A percentile compares a stretch with the other conserved stretches of the same genome.
phyloP scores from a whole-genome alignment of 345 rosid species.

The Laguncularia racemosa region DNA sequence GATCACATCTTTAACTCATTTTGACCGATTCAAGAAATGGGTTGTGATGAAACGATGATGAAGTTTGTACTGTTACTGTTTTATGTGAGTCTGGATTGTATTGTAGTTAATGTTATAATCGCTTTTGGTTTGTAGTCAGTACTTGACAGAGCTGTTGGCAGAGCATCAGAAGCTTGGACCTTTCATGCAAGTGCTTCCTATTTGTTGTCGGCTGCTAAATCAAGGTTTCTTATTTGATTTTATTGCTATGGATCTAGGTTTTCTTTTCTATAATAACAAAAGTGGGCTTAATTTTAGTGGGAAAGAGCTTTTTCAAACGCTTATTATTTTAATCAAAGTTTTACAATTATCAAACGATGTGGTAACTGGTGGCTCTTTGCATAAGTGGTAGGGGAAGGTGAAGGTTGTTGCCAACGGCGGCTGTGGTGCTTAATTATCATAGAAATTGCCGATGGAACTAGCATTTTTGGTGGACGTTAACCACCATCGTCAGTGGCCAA shows the following conservation, averaged over 20 bases:
- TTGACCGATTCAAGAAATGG: background rate
- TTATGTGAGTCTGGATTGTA: background rate
- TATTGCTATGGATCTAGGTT: conserved; percentile 51
- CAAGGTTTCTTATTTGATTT: conserved; percentile 52
- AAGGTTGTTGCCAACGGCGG: too few relatives aligned
- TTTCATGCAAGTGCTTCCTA: conserved; percentile 87
- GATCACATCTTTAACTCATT: background rate
- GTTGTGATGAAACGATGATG: background rate
- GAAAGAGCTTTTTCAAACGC: too few relatives aligned
- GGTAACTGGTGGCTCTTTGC: too few relatives aligned
- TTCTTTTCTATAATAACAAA: conserved; percentile 1
- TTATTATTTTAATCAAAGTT: too few relatives aligned
- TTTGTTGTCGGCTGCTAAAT: conserved; percentile 83
- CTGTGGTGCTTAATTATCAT: too few relatives aligned
- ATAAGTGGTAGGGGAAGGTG: too few relatives aligned
- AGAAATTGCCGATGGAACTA: too few relatives aligned
- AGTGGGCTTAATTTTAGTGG: too few relatives aligned
- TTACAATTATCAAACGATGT: too few relatives aligned
- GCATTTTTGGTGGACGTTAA: too few relatives aligned
- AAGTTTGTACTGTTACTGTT: background rate
- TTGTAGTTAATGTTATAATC: conserved; percentile 12
- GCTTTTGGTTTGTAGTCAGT: conserved; percentile 46
- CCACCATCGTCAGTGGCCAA: too few relatives aligned
- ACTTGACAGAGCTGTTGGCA: conserved; percentile 78
- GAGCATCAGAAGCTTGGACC: conserved; percentile 99